phyloP scores from a whole-genome alignment of 345 rosid species.

The Raphanus sativus region DNA sequence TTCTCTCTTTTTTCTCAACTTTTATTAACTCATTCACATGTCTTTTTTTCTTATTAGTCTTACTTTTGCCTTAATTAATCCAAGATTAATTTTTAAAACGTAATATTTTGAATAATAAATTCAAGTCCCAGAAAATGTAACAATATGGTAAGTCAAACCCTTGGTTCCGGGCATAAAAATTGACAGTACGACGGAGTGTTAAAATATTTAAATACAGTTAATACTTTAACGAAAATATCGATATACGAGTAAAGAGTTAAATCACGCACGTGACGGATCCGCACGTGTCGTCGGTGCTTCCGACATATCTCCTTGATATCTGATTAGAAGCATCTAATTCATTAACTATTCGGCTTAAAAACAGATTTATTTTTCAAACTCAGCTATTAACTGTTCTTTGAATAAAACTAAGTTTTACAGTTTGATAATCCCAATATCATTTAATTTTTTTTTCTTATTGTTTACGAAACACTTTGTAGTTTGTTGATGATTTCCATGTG shows the following conservation, averaged over 20 bases:
- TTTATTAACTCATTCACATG: slow-evolving; percentile 44
- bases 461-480: slow-evolving; percentile 36
- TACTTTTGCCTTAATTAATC: too few species aligned
- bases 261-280: slow-evolving; percentile 42
- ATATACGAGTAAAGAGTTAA: slow-evolving; percentile 35
- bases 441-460: neutral
- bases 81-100: neutral
- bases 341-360: slow-evolving; percentile 32
- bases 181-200: slow-evolving; percentile 39
- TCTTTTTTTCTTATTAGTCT: too few species aligned
- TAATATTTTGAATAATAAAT: neutral
- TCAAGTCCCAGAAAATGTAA: slow-evolving; percentile 6
- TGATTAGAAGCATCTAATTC: slow-evolving; percentile 54
- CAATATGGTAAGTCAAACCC: slow-evolving; percentile 43
- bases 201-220: slow-evolving; percentile 1
- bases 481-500: slow-evolving; percentile 28
- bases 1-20: slow-evolving; percentile 36
- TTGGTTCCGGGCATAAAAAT: slow-evolving; percentile 42
- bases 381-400: slow-evolving; percentile 26
- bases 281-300: slow-evolving; percentile 40
- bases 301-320: slow-evolving; percentile 39
- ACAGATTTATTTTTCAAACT: slow-evolving; percentile 16
- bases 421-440: slow-evolving; percentile 36
- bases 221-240: slow-evolving; percentile 4
- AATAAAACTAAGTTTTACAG: slow-evolving; percentile 21